These are phyloP conservation scores for Flaveria trinervia DNA, from an alignment of 129 eudicot genomes.

Conservation along the genomic window DNA sequence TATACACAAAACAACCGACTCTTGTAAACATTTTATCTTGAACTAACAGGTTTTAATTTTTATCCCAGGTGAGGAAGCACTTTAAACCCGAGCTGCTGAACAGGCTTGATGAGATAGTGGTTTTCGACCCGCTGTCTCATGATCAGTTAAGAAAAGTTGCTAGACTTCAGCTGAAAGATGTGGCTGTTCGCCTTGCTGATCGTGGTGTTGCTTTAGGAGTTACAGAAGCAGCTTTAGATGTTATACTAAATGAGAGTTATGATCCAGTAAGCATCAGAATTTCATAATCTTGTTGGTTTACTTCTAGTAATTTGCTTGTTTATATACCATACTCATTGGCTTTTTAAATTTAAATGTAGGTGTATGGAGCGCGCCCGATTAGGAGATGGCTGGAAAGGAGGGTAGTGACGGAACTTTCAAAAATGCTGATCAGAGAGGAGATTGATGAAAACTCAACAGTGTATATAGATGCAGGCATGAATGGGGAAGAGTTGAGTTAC, in stretches of 20 bases:
- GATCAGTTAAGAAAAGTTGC: slow-evolving; percentile 81
- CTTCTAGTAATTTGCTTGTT: neutral
- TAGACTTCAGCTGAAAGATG: slow-evolving; percentile 77
- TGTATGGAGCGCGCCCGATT: slow-evolving; percentile 92
- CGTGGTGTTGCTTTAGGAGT: slow-evolving; percentile 85
- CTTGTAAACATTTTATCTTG: neutral
- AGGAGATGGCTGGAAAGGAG: slow-evolving; percentile 91
- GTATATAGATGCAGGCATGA: slow-evolving; percentile 62
- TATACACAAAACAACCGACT: neutral
- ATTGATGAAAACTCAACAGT: slow-evolving; percentile 93
- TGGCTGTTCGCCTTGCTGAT: slow-evolving; percentile 82
- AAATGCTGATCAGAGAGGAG: slow-evolving; percentile 71
- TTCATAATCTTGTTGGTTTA: neutral
- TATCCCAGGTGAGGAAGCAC: slow-evolving; percentile 71
- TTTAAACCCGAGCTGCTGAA: slow-evolving; percentile 88
- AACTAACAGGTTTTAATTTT: too few species aligned
- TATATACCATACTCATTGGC: neutral
- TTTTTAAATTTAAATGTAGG: slow-evolving; percentile 35
- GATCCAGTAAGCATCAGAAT: slow-evolving; percentile 66
- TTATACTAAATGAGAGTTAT: slow-evolving; percentile 75
- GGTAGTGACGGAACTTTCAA: slow-evolving; percentile 84
- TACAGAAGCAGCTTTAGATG: slow-evolving; percentile 79
- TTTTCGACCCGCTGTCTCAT: slow-evolving; percentile 89
- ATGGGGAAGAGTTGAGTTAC: slow-evolving; percentile 50
- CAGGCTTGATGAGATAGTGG: slow-evolving; percentile 86